phyloP scores from a whole-genome alignment of 192 early-diverging fungal species.

The Backusella mclennaniae region DNA sequence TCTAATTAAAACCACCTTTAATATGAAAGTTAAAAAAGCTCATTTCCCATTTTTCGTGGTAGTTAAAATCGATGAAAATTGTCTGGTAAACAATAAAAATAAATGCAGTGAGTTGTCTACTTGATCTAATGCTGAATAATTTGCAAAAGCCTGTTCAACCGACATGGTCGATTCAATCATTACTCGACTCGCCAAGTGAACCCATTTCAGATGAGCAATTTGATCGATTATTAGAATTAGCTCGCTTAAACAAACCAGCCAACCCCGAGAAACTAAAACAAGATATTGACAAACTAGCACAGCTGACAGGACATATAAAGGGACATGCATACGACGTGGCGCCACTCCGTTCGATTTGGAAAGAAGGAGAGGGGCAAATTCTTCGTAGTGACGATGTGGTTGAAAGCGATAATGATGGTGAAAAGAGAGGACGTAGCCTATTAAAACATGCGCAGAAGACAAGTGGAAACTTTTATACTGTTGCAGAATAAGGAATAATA shows the following conservation, averaged over 20 bases:
- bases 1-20: too few relatives aligned
- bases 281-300: conserved; percentile 33
- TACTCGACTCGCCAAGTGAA: conserved; percentile 4
- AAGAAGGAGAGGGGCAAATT: conserved; percentile 10
- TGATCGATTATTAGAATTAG: conserved; percentile 19
- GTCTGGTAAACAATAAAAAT: background rate
- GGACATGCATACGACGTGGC: conserved; percentile 8
- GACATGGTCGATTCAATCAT: conserved; percentile 35
- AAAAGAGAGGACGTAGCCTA: conserved; percentile 1
- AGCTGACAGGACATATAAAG: conserved; percentile 32
- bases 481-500: background rate
- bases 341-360: conserved; percentile 33
- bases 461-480: conserved; percentile 31
- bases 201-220: conserved; percentile 26
- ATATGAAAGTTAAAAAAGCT: too few relatives aligned
- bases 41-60: background rate
- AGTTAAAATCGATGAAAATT: background rate
- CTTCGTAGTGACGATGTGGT: conserved; percentile 2
- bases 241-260: background rate
- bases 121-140: background rate
- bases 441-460: conserved; percentile 20
- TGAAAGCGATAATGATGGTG: background rate
- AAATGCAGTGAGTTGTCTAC: background rate
- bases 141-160: conserved; percentile 16
- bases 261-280: conserved; percentile 14